Percentiles rank a stretch among this genome's conserved stretches.
phyloP scores from a whole-genome alignment of 257 asterid genomes.

The Knoxia roxburghii region DNA sequence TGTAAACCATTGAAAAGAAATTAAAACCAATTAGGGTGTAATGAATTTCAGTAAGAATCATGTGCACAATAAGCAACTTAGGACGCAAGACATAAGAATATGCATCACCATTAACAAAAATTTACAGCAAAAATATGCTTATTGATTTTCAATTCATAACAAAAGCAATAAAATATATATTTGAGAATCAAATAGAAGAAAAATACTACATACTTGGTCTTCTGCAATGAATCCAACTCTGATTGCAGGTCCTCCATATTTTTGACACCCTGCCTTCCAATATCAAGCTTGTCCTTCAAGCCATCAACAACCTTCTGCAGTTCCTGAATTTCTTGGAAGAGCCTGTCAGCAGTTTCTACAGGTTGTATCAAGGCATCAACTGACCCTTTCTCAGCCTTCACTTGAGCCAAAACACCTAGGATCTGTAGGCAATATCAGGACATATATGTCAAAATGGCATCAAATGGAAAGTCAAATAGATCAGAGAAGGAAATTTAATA shows the following conservation, averaged over 20 bases:
- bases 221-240: constrained; percentile 60
- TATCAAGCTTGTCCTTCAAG: constrained; percentile 72
- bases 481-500: not conserved
- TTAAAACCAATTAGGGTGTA: constrained; percentile 6
- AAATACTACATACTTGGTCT: constrained; percentile 34
- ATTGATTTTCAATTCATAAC: not conserved
- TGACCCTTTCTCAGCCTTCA: constrained; percentile 75
- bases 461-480: not conserved
- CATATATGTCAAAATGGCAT: not conserved
- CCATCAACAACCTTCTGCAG: constrained; percentile 66
- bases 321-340: constrained; percentile 60
- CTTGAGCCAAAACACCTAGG: constrained; percentile 80
- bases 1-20: constrained; percentile 37
- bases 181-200: constrained; percentile 7
- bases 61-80: not conserved
- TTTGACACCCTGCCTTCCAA: constrained; percentile 66
- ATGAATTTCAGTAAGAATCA: not conserved
- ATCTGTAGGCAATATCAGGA: constrained; percentile 40
- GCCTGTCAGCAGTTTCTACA: constrained; percentile 78
- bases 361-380: constrained; percentile 77
- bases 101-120: not conserved
- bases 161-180: constrained; percentile 3
- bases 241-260: constrained; percentile 56
- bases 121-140: not conserved
- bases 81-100: not conserved